Evolutionary conservation across 1,284 basidiomycete genomes (phyloP).

Genomic region (Cutaneotrichosporon cutaneum): DNA sequence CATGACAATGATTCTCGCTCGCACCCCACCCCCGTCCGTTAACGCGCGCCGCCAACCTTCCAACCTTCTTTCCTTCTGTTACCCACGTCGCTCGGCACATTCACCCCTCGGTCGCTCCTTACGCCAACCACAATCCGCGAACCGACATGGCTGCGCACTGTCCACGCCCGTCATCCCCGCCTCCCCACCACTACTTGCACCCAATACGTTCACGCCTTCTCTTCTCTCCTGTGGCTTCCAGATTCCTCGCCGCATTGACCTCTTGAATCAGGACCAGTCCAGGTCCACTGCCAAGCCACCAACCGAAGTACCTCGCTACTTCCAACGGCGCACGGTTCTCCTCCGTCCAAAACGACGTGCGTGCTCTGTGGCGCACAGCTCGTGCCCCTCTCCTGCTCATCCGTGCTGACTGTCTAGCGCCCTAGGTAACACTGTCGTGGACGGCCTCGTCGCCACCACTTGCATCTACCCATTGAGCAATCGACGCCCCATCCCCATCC

Average conservation of each 20-base stretch:
- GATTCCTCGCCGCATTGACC: conserved; percentile 4
- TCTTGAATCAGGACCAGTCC: not conserved
- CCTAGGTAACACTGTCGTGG: not conserved
- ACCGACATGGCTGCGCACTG: no score
- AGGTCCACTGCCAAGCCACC: not conserved
- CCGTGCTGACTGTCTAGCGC: not conserved
- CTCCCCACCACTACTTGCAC: no score
- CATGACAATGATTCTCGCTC: conserved; percentile 1
- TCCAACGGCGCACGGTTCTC: not conserved
- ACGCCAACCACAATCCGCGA: no score
- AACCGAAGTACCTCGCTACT: no score
- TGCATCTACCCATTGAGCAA: not conserved
- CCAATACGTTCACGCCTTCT: not conserved
- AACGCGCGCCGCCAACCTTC: not conserved
- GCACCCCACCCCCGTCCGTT: not conserved
- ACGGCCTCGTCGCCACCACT: not conserved
- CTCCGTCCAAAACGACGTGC: not conserved
- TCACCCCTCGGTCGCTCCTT: no score
- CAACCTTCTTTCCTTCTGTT: not conserved
- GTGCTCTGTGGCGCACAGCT: not conserved
- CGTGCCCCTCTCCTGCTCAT: not conserved
- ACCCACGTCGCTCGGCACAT: not conserved
- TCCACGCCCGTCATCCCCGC: no score
- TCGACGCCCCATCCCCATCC: not conserved
- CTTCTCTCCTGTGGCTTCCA: not conserved